Evolutionary conservation across 1,284 basidiomycete genomes (phyloP).

Genomic region (Boletus calvinii): DNA sequence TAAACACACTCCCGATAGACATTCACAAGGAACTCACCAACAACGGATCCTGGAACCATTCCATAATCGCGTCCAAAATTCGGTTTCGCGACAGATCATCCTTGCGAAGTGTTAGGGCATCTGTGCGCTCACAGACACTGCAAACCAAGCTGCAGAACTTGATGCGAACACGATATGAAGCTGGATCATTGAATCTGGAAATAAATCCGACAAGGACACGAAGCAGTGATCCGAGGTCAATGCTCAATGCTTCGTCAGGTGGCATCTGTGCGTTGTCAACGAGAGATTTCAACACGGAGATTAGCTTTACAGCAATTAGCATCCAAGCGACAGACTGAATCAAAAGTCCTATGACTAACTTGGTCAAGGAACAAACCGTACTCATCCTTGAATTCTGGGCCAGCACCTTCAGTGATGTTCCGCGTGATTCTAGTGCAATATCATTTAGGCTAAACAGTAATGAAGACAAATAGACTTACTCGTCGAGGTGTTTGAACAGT

Average conservation of each 20-base stretch:
- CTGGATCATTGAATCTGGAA: constrained; percentile 55
- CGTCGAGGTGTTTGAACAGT: constrained; percentile 70
- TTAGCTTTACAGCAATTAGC: constrained; percentile 48
- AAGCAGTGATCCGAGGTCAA: constrained; percentile 72
- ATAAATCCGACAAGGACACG: constrained; percentile 66
- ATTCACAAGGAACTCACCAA: constrained; percentile 39
- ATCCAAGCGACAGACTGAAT: constrained; percentile 1
- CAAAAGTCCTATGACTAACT: constrained; percentile 38
- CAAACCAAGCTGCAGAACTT: constrained; percentile 79
- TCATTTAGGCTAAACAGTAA: not conserved
- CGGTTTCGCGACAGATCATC: constrained; percentile 67
- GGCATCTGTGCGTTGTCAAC: constrained; percentile 69
- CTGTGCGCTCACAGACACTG: constrained; percentile 60
- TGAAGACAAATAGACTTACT: constrained; percentile 45
- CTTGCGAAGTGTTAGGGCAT: constrained; percentile 63
- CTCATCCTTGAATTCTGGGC: constrained; percentile 49
- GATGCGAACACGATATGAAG: constrained; percentile 63
- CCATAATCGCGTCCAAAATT: constrained; percentile 70
- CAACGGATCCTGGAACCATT: constrained; percentile 66
- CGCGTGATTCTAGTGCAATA: constrained; percentile 43
- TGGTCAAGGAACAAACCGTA: constrained; percentile 75
- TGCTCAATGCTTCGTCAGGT: constrained; percentile 59
- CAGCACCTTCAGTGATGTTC: constrained; percentile 44
- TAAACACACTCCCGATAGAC: not conserved
- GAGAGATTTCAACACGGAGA: constrained; percentile 72